These are phyloP conservation scores for Saturnispora zaruensis DNA, from an alignment of 805 yeast species.

Conservation along the genomic window DNA sequence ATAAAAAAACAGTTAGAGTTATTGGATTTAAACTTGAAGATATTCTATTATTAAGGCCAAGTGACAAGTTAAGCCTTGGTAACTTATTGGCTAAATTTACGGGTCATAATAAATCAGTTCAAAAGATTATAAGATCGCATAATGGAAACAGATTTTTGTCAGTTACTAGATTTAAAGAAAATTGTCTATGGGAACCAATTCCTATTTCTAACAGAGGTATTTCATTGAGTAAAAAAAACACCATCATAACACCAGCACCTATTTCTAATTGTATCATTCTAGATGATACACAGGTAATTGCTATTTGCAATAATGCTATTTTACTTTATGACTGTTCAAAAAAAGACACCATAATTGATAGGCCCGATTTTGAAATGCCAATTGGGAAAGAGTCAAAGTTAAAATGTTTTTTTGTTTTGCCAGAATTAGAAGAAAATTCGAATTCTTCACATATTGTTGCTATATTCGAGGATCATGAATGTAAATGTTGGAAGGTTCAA, in stretches of 20 bases:
- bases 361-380: not conserved
- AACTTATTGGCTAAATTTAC: constrained; percentile 51
- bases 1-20: constrained; percentile 28
- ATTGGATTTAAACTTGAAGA: constrained; percentile 27
- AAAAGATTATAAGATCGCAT: constrained; percentile 53
- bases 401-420: constrained; percentile 29
- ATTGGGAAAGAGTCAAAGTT: constrained; percentile 13
- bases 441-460: constrained; percentile 40
- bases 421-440: constrained; percentile 21
- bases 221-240: constrained; percentile 31
- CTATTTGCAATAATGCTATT: constrained; percentile 36
- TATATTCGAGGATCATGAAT: constrained; percentile 33
- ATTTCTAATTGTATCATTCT: constrained; percentile 42
- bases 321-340: constrained; percentile 53
- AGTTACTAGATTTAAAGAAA: constrained; percentile 52
- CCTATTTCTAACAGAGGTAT: constrained; percentile 20
- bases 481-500: constrained; percentile 36
- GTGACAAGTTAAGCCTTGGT: constrained; percentile 17
- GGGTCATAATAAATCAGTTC: constrained; percentile 81
- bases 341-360: not conserved
- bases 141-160: constrained; percentile 57
- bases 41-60: constrained; percentile 20
- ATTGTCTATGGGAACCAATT: constrained; percentile 49
- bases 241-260: constrained; percentile 36
- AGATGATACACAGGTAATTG: constrained; percentile 39